phyloP scores from a whole-genome alignment of 1,139 yeast genomes.

The Casaregolazyma lundiana region DNA sequence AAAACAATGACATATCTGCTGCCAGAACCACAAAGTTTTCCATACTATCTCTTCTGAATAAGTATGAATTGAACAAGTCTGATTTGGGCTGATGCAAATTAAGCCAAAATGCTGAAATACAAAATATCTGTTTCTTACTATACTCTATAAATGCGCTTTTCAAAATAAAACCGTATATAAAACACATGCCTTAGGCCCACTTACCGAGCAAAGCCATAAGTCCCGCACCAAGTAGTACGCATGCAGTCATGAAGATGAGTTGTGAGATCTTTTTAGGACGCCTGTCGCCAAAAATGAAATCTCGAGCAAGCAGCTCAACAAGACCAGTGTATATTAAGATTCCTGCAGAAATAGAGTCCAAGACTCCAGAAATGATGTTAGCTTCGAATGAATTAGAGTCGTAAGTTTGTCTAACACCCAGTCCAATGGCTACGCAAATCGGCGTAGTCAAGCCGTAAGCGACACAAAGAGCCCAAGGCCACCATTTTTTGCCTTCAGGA shows the following conservation, averaged over 20 bases:
- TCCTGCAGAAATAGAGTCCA: slow-evolving; percentile 82
- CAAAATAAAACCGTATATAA: no score
- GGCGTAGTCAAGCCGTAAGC: slow-evolving; percentile 70
- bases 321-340: slow-evolving; percentile 76
- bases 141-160: no score
- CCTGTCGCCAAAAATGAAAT: slow-evolving; percentile 49
- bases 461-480: slow-evolving; percentile 58
- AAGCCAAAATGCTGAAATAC: no score
- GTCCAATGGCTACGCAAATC: slow-evolving; percentile 73
- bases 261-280: slow-evolving; percentile 31
- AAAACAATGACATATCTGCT: no score
- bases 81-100: no score
- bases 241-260: slow-evolving; percentile 37
- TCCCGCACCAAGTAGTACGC: slow-evolving; percentile 64
- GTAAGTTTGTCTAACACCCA: slow-evolving; percentile 71
- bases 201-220: slow-evolving; percentile 80
- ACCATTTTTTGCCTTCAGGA: slow-evolving; percentile 39
- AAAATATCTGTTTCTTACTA: no score
- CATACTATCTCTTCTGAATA: no score
- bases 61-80: no score
- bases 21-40: no score
- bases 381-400: slow-evolving; percentile 48
- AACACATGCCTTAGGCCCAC: slow-evolving; percentile 88
- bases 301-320: slow-evolving; percentile 82
- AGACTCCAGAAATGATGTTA: slow-evolving; percentile 66